These are phyloP conservation scores for Gymnopilus junonius DNA, from an alignment of 768 basidiomycete species.

Conservation along the genomic window DNA sequence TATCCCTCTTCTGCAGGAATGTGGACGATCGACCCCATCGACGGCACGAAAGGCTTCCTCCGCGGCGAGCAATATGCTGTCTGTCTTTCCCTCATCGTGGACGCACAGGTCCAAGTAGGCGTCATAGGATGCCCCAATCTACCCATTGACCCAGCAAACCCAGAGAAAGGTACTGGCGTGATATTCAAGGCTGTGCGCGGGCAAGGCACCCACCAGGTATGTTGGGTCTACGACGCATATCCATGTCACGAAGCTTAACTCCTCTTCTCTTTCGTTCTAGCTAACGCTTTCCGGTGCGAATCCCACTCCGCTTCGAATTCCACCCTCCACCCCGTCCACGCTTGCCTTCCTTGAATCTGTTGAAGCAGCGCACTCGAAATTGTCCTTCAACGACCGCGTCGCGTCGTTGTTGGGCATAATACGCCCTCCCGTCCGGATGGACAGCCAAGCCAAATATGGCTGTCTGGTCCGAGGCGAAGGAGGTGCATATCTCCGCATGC, in stretches of 20 bases:
- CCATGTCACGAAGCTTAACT: not conserved
- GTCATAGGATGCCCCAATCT: conserved; percentile 95
- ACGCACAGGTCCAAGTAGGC: conserved; percentile 79
- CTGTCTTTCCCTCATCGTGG: conserved; percentile 83
- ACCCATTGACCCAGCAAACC: conserved; percentile 54
- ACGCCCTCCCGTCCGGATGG: conserved; percentile 78
- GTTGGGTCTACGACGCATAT: not conserved
- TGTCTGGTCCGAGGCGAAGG: conserved; percentile 88
- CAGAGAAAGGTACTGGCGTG: conserved; percentile 70
- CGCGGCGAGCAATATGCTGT: conserved; percentile 94
- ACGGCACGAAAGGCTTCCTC: conserved; percentile 93
- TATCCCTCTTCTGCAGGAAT: conserved; percentile 51
- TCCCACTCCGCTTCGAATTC: conserved; percentile 57
- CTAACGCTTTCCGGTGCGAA: conserved; percentile 55
- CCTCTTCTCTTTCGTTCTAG: conserved; percentile 32
- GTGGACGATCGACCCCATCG: conserved; percentile 91
- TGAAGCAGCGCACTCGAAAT: conserved; percentile 91
- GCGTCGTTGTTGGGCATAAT: conserved; percentile 69
- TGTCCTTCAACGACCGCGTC: conserved; percentile 79
- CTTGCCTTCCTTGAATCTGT: conserved; percentile 89
- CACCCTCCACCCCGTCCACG: conserved; percentile 46
- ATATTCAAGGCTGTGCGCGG: conserved; percentile 89
- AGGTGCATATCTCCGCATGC: conserved; percentile 80
- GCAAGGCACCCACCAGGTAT: conserved; percentile 79
- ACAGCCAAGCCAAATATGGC: conserved; percentile 95